Evolutionary conservation across 495 filamentous ascomycete genomes (phyloP), one percentile per base, ranked within the genome.

Genomic region (Aspergillus nanangensis): DNA sequence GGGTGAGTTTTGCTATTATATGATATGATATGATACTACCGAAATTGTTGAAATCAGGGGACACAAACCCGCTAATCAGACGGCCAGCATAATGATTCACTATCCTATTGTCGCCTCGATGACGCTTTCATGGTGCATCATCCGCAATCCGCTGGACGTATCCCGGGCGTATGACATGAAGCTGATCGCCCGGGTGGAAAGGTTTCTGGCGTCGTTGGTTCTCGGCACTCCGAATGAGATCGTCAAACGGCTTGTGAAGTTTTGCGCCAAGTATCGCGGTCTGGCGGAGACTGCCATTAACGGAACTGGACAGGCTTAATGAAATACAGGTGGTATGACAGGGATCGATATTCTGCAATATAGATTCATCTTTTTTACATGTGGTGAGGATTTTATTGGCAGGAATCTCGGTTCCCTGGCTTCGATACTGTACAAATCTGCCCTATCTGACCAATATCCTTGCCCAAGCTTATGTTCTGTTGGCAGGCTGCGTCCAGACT

Each of bases 401-500:
- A n/a, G n/a, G n/a, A n/a, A n/a, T n/a, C n/a, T n/a, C n/a, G n/a
- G n/a, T n/a, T n/a, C n/a, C n/a, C n/a, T n/a, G n/a, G n/a, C n/a
- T n/a, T n/a, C n/a, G n/a, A n/a, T n/a, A n/a, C n/a, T n/a, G n/a
- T n/a, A n/a, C n/a, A n/a, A n/a, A n/a, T n/a, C n/a, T n/a, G n/a
- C n/a, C n/a, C n/a, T n/a, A n/a, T n/a, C n/a, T n/a, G n/a, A n/a
- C n/a, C n/a, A n/a, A n/a, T n/a, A n/a, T n/a, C n/a, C n/a, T n/a
- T n/a, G n/a, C n/a, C 19, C 10, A 36, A 36, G 5, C n/a, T 41
- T 23, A 41, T 17, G 54, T 42, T 27, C 58, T 31, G 53, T 57
- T 60, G 23, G 48, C 42, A 51, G 56, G 52, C 47, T 60, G 57
- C 10, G 29, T 19, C 44, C 53, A 57, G 3, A 48, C 46, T 33